Percentiles rank a stretch among this genome's conserved stretches.
Evolutionary conservation across 805 yeast genomes (phyloP).

Genomic region (Wickerhamomyces alni): DNA sequence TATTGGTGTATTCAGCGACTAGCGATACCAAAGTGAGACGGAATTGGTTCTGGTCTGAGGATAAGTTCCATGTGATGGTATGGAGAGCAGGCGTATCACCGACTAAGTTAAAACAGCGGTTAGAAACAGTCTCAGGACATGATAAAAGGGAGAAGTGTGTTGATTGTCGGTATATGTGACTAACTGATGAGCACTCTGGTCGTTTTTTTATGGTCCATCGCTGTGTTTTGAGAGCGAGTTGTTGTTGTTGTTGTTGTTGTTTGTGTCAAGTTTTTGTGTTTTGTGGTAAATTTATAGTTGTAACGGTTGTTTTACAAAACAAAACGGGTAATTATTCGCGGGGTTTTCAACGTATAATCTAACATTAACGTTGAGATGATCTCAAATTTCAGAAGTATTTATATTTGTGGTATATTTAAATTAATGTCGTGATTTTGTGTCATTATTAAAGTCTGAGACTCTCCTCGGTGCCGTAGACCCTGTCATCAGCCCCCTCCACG

Average conservation of each 20-base stretch:
- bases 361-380: too few relatives aligned
- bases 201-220: too few relatives aligned
- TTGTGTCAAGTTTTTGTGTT: too few relatives aligned
- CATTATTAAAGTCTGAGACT: slow-evolving; percentile 1
- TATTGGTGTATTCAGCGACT: neutral
- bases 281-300: too few relatives aligned
- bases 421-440: neutral
- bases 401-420: neutral
- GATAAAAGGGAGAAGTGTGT: neutral
- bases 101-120: slow-evolving; percentile 1
- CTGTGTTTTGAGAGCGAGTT: too few relatives aligned
- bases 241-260: too few relatives aligned
- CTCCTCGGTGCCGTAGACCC: slow-evolving; percentile 62
- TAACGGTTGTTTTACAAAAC: too few relatives aligned
- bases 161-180: neutral
- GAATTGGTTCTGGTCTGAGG: neutral
- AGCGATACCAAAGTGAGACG: slow-evolving; percentile 3
- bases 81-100: slow-evolving; percentile 8
- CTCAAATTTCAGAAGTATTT: too few relatives aligned
- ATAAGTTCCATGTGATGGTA: slow-evolving; percentile 1
- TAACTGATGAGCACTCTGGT: neutral
- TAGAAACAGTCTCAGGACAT: neutral
- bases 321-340: too few relatives aligned
- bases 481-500: slow-evolving; percentile 77
- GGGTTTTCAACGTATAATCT: too few relatives aligned